Base-by-base conservation (phyloP, 257 asterid genomes). In the Jaltomata sinuosa region DNA sequence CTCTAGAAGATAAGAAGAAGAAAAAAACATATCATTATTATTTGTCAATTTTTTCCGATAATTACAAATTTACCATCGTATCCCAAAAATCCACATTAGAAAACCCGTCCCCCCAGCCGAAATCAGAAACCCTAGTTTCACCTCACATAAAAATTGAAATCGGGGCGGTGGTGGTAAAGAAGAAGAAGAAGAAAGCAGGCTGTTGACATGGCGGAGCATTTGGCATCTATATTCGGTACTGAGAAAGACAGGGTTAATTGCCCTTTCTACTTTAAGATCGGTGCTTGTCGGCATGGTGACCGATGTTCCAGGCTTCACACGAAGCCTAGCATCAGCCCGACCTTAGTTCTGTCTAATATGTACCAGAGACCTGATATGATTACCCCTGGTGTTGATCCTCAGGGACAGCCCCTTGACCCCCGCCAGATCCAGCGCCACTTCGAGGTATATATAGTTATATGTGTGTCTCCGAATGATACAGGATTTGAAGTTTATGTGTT, bases 281-380 rank as follows among this genome's bases (percentile, higher is more conserved):
- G 97, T 52, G 97, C 96, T 32, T 94, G 97, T 89, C 87, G 97
- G 77, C 97, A 94, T 83, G 97, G 97, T 11, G 97, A 94, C 87
- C 92, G 97, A 1, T 94, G 97, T 90, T 89, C 97, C 38, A 91
- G 96, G 50, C 97, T 94, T 65, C 97, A 92, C 84, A 92, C 97
- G 1, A 93, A 92, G 82, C 97, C 97, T 62, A 93, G 96, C 89
- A 93, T 88, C 87, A 93, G 97, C 85, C 97, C 97, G 25, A 93
- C 97, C 0, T 85, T 93, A 4, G 84, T 93, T 42, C 90, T 93
- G 5, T 93, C 97, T 62, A 93, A 93, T 88, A 93, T 93, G 96
- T 93, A 93, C 83, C 97, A 93, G 86, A 93, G 97, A 83, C 97
- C 97, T 80, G 97, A 93, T 67, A 92, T 92, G 97, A 93, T 93